A percentile compares a stretch with the other conserved stretches of the same genome.
These are phyloP conservation scores for Apiospora hydei DNA, from an alignment of 2,329 filamentous ascomycete species.

Conservation along the genomic window DNA sequence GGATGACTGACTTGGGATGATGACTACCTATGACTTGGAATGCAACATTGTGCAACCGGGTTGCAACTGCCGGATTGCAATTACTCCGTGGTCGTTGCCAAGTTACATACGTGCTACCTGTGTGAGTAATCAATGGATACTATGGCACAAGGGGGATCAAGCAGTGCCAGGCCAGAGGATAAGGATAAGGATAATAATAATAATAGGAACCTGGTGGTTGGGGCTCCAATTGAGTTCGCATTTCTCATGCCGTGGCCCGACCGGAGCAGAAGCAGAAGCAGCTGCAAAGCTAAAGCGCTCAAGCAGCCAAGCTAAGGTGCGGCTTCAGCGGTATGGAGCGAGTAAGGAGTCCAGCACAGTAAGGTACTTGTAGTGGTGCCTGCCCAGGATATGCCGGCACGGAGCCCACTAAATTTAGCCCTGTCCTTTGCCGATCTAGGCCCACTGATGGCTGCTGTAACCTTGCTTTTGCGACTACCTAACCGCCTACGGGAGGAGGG, in stretches of 20 bases:
- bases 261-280: background rate
- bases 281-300: background rate
- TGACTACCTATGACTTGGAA: background rate
- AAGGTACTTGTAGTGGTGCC: background rate
- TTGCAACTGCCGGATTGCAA: background rate
- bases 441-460: background rate
- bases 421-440: background rate
- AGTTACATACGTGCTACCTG: background rate
- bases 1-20: background rate
- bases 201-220: background rate
- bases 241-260: slow-evolving; percentile 4
- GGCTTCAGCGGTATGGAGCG: too few species aligned
- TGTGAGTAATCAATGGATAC: background rate
- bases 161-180: too few species aligned
- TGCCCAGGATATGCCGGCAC: background rate
- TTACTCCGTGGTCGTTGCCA: background rate
- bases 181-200: background rate
- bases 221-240: background rate
- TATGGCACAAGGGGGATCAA: background rate
- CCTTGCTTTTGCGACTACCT: slow-evolving; percentile 8
- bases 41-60: background rate
- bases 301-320: background rate
- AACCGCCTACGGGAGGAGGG: background rate
- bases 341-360: background rate
- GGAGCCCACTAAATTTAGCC: background rate